Evolutionary conservation across 495 filamentous ascomycete genomes (phyloP), one percentile per base, ranked within the genome.

Genomic region (Neurospora sp.): DNA sequence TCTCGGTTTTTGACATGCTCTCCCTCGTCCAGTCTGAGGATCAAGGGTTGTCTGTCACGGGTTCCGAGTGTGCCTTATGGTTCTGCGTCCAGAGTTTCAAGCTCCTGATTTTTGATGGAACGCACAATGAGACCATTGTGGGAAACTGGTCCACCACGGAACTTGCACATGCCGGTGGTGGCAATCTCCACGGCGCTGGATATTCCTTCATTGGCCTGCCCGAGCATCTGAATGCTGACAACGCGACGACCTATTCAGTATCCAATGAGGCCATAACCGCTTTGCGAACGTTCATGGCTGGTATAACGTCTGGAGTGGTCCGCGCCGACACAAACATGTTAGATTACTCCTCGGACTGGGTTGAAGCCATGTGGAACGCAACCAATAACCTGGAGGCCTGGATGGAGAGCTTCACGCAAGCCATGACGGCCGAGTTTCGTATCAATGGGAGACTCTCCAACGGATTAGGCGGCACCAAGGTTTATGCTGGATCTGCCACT

Each of bases 301-400:
- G 68, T 8, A 73, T 82, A 20, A 76, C 79, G 22, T 37, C 59
- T 31, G 82, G 81, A 35, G 79, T 78, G 38, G 81, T 78, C 45
- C 75, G 72, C 27, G 76, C 73, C 18, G 72, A 75, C 20, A 42
- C 72, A 12, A 78, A 73, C 44, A 76, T 65, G 9, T 35, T 82
- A 42, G 69, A 76, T 39, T 79, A 80, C 40, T 79, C 81, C n/a
- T 81, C 80, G 9, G 82, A 82, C 75, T 83, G 81, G 81, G 78
- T 80, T 70, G 78, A 82, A 65, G 82, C 82, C 37, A 78, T 82
- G 74, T 77, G 76, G 71, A 78, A 79, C 61, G 77, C 82, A 22
- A 75, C 75, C 16, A 69, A 74, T 20, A 69, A 76, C 69, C 75
- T 82, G 22, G 39, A 73, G 6, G 70, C 69, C 40, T 82, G 80